Conservation (phyloP, 306 rosid genomes). For the Luffa acutangula region DNA sequence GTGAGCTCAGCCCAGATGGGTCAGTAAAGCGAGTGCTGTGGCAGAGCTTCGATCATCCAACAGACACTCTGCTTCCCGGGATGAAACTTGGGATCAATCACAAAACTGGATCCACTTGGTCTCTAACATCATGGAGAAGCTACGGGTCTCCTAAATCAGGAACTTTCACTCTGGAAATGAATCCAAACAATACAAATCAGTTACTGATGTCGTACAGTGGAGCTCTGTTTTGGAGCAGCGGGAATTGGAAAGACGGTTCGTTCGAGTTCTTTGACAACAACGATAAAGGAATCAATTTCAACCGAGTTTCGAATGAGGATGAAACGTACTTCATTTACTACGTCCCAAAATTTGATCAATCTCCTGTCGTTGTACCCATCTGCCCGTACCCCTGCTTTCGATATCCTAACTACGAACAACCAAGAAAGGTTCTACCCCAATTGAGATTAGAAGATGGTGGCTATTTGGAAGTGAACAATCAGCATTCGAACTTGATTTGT, state of each 20-base stretch:
- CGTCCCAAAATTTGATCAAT: too few species aligned
- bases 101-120: conserved; percentile 11
- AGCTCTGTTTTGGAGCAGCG: conserved; percentile 9
- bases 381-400: not conserved
- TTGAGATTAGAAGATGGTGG: not conserved
- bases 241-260: conserved; percentile 7
- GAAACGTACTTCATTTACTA: conserved; percentile 6
- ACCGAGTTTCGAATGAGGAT: conserved; percentile 10
- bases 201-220: conserved; percentile 10
- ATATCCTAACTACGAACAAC: too few species aligned
- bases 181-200: conserved; percentile 1
- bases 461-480: not conserved
- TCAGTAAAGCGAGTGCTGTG: not conserved
- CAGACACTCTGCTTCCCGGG: conserved; percentile 15
- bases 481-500: too few species aligned
- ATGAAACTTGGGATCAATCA: conserved; percentile 19
- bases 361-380: not conserved
- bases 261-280: not conserved
- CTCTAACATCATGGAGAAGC: conserved; percentile 23
- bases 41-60: conserved; percentile 24
- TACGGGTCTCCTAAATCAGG: not conserved
- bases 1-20: too few species aligned
- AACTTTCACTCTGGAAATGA: not conserved
- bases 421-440: not conserved
- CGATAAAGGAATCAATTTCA: not conserved